Percentiles rank a stretch among this genome's conserved stretches.
These are phyloP conservation scores for Fusarium multiceps DNA, from an alignment of 2,329 filamentous ascomycete species.

Conservation along the genomic window DNA sequence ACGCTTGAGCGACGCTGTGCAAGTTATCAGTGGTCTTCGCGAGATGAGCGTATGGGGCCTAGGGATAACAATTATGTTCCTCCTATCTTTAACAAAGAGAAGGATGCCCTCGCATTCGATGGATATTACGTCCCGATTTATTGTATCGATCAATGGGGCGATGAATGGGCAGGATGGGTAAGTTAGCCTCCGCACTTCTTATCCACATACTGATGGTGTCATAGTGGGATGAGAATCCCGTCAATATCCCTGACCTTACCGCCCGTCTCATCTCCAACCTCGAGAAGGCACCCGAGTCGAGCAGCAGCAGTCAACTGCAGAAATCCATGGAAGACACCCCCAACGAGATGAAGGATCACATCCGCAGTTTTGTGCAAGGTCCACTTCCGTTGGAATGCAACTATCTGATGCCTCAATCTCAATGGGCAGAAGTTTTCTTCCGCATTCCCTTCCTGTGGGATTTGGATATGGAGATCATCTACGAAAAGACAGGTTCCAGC, in stretches of 20 bases:
- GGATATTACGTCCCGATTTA: background rate
- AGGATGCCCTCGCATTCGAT: rapidly evolving
- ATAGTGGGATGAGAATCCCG: conserved; percentile 5
- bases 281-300: background rate
- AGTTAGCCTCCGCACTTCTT: rapidly evolving
- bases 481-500: background rate
- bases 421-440: background rate
- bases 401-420: background rate
- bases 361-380: background rate
- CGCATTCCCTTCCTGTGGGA: conserved; percentile 8
- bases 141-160: background rate
- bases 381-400: background rate
- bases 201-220: background rate
- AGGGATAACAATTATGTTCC: background rate
- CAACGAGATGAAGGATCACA: background rate
- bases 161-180: conserved; percentile 17
- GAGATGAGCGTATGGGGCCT: rapidly evolving
- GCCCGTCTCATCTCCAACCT: background rate
- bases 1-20: conserved; percentile 1
- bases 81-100: background rate
- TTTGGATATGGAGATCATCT: background rate
- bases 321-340: background rate
- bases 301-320: background rate
- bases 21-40: too few relatives aligned
- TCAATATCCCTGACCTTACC: conserved; percentile 4